Base-by-base conservation (phyloP, 441 rosid species). In the Populus hybrid region DNA sequence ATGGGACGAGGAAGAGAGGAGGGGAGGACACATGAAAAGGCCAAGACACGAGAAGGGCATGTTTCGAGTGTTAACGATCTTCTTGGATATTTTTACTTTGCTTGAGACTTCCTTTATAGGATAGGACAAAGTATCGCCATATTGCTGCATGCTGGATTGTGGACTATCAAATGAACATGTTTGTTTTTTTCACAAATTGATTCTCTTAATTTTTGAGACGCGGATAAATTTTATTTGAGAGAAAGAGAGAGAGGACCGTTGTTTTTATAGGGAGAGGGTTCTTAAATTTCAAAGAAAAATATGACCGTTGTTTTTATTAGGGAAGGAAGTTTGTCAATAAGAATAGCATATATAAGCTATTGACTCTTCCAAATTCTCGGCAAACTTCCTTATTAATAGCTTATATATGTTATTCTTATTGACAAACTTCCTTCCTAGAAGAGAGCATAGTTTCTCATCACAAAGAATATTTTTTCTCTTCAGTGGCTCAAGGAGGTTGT, bases 401-500 rank as follows among this genome's bases (percentile, higher is more conserved):
- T 75, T 81, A 74, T 76, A 23, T 14, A 89, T 80, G 32, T 71
- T 74, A 42, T 86, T 85, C 76, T 59, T 87, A 26, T 70, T 70
- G 66, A 86, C 65, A 3, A 76, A 81, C 66, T 87, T 86, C 86
- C 84, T 87, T 53, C 85, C 79, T 1, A 89, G 71, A 75, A 90
- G 84, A 72, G 82, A 35, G 32, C 80, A 73, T 20, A 90, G 81
- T 67, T 63, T 82, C 77, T 78, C 80, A 87, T 88, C 92, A 73
- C 94, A 87, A 10, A 82, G 12, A 73, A 89, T 72, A 59, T 35
- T 86, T 80, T 82, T 88, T 84, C 75, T 88, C 68, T 78, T 84
- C 71, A 50, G 38, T 1, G 82, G 86, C 67, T 89, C 79, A 76
- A 86, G 84, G 74, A 89, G 88, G 5, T 79, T 76, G 32, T 87